Conservation (phyloP, 805 yeast species). For the Sugiyamaella smithiae region DNA sequence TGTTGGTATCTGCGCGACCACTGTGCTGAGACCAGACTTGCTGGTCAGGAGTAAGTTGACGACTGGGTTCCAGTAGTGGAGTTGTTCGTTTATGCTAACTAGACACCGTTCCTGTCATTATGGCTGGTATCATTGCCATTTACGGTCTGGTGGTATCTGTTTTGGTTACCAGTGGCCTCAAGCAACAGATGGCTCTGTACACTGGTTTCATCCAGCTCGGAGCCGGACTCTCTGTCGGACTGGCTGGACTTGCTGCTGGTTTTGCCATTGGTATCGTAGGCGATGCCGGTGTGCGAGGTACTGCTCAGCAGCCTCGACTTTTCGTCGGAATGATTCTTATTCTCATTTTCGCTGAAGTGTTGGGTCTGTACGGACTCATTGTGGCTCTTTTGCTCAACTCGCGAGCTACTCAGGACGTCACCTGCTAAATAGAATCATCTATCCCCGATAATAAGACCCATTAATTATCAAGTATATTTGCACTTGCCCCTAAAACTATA, state of each 20-base stretch:
- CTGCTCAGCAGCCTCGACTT: slow-evolving; percentile 96
- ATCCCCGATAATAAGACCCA: too few species aligned
- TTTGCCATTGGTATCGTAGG: slow-evolving; percentile 99
- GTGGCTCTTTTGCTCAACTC: slow-evolving; percentile 97
- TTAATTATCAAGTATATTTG: too few species aligned
- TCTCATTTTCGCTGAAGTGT: slow-evolving; percentile 97
- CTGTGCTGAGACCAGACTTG: slow-evolving; percentile 95
- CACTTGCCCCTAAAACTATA: too few species aligned
- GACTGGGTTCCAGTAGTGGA: too few species aligned
- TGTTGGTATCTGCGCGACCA: slow-evolving; percentile 98
- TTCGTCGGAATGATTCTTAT: slow-evolving; percentile 98
- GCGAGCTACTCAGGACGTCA: slow-evolving; percentile 90
- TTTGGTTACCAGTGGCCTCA: slow-evolving; percentile 82
- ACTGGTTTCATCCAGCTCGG: slow-evolving; percentile 98
- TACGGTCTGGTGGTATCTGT: slow-evolving; percentile 97
- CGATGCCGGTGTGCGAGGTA: slow-evolving; percentile 99
- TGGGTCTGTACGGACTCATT: slow-evolving; percentile 97
- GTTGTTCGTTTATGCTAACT: too few species aligned
- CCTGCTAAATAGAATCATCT: slow-evolving; percentile 56
- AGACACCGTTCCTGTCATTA: slow-evolving; percentile 90
- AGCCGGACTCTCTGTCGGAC: slow-evolving; percentile 96
- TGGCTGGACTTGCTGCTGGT: slow-evolving; percentile 97
- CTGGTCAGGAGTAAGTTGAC: slow-evolving; percentile 60
- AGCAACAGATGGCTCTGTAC: slow-evolving; percentile 88
- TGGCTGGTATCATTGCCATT: slow-evolving; percentile 99